Evolutionary conservation across 2,329 filamentous ascomycete species (phyloP).

Genomic region (Fusarium aywerte): DNA sequence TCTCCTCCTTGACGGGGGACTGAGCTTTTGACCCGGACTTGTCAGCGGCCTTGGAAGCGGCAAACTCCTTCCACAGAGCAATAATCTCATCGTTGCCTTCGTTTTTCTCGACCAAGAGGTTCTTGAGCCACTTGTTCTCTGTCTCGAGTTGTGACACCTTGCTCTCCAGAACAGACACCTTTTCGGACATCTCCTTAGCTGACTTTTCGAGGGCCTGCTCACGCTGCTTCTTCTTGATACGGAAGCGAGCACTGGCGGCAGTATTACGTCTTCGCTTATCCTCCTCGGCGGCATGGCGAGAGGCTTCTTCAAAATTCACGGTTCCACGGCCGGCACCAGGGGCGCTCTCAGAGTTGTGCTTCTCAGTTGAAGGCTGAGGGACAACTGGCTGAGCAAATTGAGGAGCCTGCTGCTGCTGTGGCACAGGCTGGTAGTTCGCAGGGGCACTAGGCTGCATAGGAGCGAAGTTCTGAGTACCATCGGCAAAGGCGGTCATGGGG

Average conservation of each 20-base stretch:
- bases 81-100: constrained; percentile 67
- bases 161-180: constrained; percentile 77
- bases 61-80: constrained; percentile 63
- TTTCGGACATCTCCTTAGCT: constrained; percentile 85
- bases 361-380: constrained; percentile 53
- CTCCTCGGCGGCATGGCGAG: constrained; percentile 81
- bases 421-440: constrained; percentile 55
- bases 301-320: constrained; percentile 74
- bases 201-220: constrained; percentile 86
- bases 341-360: constrained; percentile 59
- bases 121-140: constrained; percentile 85
- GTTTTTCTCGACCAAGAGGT: constrained; percentile 84
- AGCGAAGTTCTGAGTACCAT: constrained; percentile 56
- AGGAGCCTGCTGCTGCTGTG: constrained; percentile 49
- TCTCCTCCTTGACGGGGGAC: constrained; percentile 44
- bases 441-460: constrained; percentile 65
- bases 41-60: constrained; percentile 48
- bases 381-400: constrained; percentile 49
- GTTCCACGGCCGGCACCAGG: constrained; percentile 54
- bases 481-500: constrained; percentile 56
- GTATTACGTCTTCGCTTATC: constrained; percentile 92
- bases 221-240: constrained; percentile 95
- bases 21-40: constrained; percentile 47
- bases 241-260: constrained; percentile 87
- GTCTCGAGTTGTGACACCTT: constrained; percentile 82